Conservation (phyloP, 805 yeast species). For the Wickerhamiella domercqiae region DNA sequence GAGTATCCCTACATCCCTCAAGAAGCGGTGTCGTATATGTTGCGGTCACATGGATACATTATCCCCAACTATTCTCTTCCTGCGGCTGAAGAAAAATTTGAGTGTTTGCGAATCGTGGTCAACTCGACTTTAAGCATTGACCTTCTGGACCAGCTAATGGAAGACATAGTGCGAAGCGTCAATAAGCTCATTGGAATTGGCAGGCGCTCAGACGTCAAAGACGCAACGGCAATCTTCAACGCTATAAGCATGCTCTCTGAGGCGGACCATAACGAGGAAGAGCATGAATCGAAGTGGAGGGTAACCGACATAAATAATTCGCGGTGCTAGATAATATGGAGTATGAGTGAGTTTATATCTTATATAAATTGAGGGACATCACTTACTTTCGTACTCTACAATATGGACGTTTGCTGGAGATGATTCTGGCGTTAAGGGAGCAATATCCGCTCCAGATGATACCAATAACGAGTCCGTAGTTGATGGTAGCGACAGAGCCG, state of each 20-base stretch:
- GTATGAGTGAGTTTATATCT: no score
- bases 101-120: conserved; percentile 74
- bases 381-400: no score
- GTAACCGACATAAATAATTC: conserved; percentile 10
- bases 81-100: conserved; percentile 36
- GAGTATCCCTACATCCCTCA: conserved; percentile 74
- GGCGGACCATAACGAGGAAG: conserved; percentile 18
- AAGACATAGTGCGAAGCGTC: conserved; percentile 38
- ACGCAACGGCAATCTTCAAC: conserved; percentile 10
- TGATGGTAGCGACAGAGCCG: no score
- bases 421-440: no score
- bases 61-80: conserved; percentile 83
- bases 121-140: conserved; percentile 51
- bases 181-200: conserved; percentile 39
- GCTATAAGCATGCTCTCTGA: conserved; percentile 13
- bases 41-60: conserved; percentile 73
- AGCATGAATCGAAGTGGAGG: conserved; percentile 19
- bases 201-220: conserved; percentile 15
- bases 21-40: conserved; percentile 49
- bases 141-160: conserved; percentile 47
- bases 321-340: conserved; percentile 9
- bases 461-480: no score
- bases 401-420: no score
- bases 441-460: no score
- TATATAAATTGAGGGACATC: no score